Evolutionary conservation across 352 stramenopile genomes (phyloP), one percentile per base, ranked within the genome.

Genomic region (Albugo laibachii): DNA sequence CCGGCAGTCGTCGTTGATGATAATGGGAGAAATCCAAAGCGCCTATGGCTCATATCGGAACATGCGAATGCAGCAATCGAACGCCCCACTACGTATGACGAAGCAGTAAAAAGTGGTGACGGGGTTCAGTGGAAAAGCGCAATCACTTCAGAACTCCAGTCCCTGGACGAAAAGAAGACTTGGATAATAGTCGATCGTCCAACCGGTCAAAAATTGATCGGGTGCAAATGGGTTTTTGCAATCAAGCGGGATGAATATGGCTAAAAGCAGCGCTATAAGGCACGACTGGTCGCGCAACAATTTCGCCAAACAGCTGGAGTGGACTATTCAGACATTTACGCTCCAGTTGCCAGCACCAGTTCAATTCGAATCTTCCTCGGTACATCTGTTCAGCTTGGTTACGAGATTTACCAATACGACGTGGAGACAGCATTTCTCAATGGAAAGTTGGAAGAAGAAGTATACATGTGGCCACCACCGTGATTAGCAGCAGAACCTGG

Each of bases 281-380:
- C 49, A 19, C 49, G 49, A 14, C 39, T 55, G n/a, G 49, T 55
- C 34, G 49, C 49, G 39, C 49, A 55, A 52, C 40, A 41, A n/a
- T 55, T 55, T 45, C 21, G 34, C 6, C 46, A 50, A 21, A 50
- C 41, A 13, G 14, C 20, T 27, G 52, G 52, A n/a, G 34, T 57
- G 4, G 52, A 57, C 39, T 57, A 49, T 35, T 16, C 14, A 21
- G 36, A 57, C 2, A 49, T 37, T 2, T 54, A 53, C 45, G 45
- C 52, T 19, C 47, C 52, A 21, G 52, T 57, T 16, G 46, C 24
- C 4, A 45, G 16, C 18, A n/a, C 27, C 11, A 34, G 15, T 20
- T 39, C 16, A n/a, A 49, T 52, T 13, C 24, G 47, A 15, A 1
- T 49, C n/a, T 27, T 49, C 36, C 39, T 52, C n/a, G 11, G n/a